Conservation (phyloP, 179 eudicot species). For the Beta macrorhiza region DNA sequence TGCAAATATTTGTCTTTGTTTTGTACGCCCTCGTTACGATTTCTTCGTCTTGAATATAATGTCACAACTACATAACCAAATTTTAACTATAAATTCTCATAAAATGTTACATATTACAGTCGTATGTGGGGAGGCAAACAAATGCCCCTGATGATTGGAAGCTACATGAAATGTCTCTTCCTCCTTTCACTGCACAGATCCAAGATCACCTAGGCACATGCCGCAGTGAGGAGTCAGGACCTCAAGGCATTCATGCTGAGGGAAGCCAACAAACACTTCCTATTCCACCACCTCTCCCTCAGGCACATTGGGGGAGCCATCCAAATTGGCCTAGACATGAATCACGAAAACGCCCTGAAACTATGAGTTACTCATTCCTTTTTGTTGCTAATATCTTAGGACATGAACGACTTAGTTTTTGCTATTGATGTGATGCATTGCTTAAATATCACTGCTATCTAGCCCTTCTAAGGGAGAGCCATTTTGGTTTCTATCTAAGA, state of each 20-base stretch:
- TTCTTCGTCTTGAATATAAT: too few species aligned
- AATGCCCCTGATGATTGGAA: conserved; percentile 82
- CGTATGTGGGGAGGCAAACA: conserved; percentile 86
- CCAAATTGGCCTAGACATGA: conserved; percentile 68
- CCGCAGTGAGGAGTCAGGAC: conserved; percentile 43
- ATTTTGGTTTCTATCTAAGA: not conserved
- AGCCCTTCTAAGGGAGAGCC: not conserved
- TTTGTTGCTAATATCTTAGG: not conserved
- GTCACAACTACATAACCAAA: too few species aligned
- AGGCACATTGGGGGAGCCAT: conserved; percentile 67
- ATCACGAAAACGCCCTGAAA: conserved; percentile 48
- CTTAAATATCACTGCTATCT: not conserved
- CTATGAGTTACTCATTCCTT: conserved; percentile 29
- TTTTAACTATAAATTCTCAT: too few species aligned
- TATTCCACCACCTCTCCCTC: conserved; percentile 72
- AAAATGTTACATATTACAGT: conserved; percentile 39
- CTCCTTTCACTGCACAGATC: conserved; percentile 50
- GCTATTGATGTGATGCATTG: not conserved
- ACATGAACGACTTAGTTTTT: not conserved
- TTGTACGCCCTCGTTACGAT: too few species aligned
- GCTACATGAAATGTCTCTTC: conserved; percentile 63
- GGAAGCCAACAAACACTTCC: conserved; percentile 48
- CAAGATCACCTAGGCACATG: conserved; percentile 49
- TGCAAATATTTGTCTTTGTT: too few species aligned
- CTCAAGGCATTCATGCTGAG: conserved; percentile 32